phyloP scores from a whole-genome alignment of 176 grass and related monocot genomes.

The Coix lacrymajobi region DNA sequence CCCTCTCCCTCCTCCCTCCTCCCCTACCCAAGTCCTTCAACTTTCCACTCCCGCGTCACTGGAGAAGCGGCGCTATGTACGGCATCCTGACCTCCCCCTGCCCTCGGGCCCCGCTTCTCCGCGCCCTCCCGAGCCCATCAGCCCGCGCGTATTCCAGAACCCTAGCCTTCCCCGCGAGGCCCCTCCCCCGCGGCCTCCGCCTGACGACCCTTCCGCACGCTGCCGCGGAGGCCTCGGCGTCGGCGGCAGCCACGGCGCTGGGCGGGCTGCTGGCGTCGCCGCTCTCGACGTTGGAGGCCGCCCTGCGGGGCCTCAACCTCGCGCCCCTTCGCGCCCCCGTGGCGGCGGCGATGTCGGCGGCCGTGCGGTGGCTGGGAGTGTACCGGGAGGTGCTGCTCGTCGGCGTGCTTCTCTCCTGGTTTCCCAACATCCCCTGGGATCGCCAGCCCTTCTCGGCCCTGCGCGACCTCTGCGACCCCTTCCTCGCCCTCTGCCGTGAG shows the following conservation, averaged over 20 bases:
- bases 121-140: constrained; percentile 3
- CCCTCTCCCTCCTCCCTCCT: too few relatives aligned
- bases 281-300: constrained; percentile 37
- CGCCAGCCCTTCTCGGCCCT: constrained; percentile 86
- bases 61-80: constrained; percentile 26
- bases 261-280: constrained; percentile 48
- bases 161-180: constrained; percentile 13
- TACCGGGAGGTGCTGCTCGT: constrained; percentile 88
- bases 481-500: constrained; percentile 83
- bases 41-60: not conserved
- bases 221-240: constrained; percentile 18
- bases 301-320: constrained; percentile 50
- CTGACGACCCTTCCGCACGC: constrained; percentile 25
- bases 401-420: constrained; percentile 87
- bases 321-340: constrained; percentile 62
- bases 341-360: constrained; percentile 65
- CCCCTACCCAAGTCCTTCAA: not conserved
- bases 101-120: constrained; percentile 6
- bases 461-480: constrained; percentile 84
- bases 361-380: constrained; percentile 84
- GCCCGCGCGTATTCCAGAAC: constrained; percentile 17
- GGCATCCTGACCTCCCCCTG: constrained; percentile 35
- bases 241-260: constrained; percentile 27
- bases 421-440: constrained; percentile 97
- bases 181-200: constrained; percentile 19